A percentile compares a stretch with the other conserved stretches of the same genome.
These are phyloP conservation scores for Aspergillus felis DNA, from an alignment of 2,329 filamentous ascomycete genomes.

Conservation along the genomic window DNA sequence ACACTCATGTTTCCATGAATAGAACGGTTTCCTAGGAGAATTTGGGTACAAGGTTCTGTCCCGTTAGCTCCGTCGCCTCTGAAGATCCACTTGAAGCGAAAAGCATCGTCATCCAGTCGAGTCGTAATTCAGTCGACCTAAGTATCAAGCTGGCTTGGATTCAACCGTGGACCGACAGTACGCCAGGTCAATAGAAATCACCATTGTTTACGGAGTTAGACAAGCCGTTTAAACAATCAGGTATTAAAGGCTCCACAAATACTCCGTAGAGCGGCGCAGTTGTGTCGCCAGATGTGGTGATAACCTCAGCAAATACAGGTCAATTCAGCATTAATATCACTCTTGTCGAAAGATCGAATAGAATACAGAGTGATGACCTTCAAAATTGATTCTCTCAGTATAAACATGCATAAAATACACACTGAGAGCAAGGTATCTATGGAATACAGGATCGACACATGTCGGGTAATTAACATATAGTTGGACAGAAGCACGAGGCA, in stretches of 20 bases:
- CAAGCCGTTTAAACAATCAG: neutral
- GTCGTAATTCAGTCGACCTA: neutral
- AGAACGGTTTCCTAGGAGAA: neutral
- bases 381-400: neutral
- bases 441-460: neutral
- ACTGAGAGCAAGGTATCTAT: neutral
- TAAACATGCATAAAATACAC: neutral
- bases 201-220: neutral
- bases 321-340: neutral
- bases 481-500: neutral
- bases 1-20: neutral
- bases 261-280: neutral
- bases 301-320: neutral
- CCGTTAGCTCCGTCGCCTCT: neutral
- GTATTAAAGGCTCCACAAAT: neutral
- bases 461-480: neutral
- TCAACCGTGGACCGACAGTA: too few species aligned
- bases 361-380: neutral
- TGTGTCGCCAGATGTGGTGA: neutral
- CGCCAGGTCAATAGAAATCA: too few species aligned
- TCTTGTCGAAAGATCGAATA: neutral
- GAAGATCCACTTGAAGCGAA: neutral
- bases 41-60: neutral
- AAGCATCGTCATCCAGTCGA: neutral
- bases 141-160: too few species aligned